A percentile compares a stretch with the other conserved stretches of the same genome.
These are phyloP conservation scores for Simplicillium sp. DNA, from an alignment of 2,329 filamentous ascomycete species.

Conservation along the genomic window DNA sequence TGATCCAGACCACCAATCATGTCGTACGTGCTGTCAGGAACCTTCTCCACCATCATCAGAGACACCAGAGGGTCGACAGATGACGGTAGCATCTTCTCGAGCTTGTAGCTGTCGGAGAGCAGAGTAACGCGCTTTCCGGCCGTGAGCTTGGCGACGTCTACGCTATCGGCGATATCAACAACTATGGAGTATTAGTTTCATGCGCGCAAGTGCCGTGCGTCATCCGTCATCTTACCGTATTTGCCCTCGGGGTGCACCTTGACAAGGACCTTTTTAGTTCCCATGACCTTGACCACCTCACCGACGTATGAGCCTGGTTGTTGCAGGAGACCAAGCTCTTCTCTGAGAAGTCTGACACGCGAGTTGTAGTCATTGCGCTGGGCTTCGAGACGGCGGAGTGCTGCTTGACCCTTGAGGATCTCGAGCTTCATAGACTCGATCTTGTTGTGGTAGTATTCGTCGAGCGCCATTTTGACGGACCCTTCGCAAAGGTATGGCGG, in stretches of 20 bases:
- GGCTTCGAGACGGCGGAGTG: conserved; percentile 87
- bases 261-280: conserved; percentile 97
- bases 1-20: conserved; percentile 99
- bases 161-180: conserved; percentile 87
- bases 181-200: conserved; percentile 42
- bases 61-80: conserved; percentile 97
- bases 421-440: conserved; percentile 99
- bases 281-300: conserved; percentile 99
- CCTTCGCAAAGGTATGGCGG: conserved; percentile 2
- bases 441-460: conserved; percentile 99
- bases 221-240: conserved; percentile 63
- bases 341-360: conserved; percentile 82
- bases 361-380: conserved; percentile 99
- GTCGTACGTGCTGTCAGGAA: conserved; percentile 98
- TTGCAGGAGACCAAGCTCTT: conserved; percentile 91
- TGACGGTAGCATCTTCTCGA: conserved; percentile 96
- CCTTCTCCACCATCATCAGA: conserved; percentile 99
- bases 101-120: conserved; percentile 94
- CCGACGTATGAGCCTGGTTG: conserved; percentile 97
- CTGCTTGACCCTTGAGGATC: conserved; percentile 97
- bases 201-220: too few species aligned
- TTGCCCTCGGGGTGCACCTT: conserved; percentile 99
- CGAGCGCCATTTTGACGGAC: conserved; percentile 77
- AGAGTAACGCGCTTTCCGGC: conserved; percentile 96
- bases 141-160: conserved; percentile 92